Evolutionary conservation across 306 rosid species (phyloP), one percentile per base, ranked within the genome.

Genomic region (Cicer cuneatum): DNA sequence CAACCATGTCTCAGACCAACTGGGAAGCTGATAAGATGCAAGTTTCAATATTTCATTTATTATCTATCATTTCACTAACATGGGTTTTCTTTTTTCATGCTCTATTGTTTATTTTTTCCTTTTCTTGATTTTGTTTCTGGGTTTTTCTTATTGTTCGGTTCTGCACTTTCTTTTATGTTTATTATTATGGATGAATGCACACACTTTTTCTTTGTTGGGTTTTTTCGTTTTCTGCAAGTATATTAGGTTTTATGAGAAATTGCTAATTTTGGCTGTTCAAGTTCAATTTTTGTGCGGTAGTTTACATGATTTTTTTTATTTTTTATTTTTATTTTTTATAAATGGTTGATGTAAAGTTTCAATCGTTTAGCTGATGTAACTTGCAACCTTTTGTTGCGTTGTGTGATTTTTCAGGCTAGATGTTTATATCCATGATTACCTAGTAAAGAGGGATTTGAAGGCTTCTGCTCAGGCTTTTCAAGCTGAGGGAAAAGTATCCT

Each of bases 1-100:
- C 21, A 79, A 87, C 49, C 84, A 95, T 95, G 99, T 90, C 99
- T 89, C 99, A 95, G 68, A 95, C 99, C 66, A 92, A 92, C 91
- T 95, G 99, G 99, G 99, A 95, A 88, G 99, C 99, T 78, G 99
- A 95, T 85, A 95, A 95, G 87, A 94, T 94, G 99, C 88, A 85
- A 87, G 91, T 77, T 67, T 13, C 59, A 9, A 48, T 7, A 7
- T 65, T 45, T 7, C 10, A 2, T 5, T 38, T n/a, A 12, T 2
- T 19, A 56, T 75, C 59, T 13, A 24, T 35, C 60, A 54, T 21
- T 65, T 77, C 68, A 14, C 41, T 42, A 12, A 18, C 74, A 52
- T 84, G 82, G 83, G 75, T 76, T 82, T 75, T 70, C 7, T n/a
- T 51, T 6, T 37, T 67, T 79, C 75, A 12, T 74, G 66, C 57